Evolutionary conservation across 2,329 filamentous ascomycete species (phyloP), one percentile per base, ranked within the genome.

Genomic region (Hymenoscyphus fructigenus): DNA sequence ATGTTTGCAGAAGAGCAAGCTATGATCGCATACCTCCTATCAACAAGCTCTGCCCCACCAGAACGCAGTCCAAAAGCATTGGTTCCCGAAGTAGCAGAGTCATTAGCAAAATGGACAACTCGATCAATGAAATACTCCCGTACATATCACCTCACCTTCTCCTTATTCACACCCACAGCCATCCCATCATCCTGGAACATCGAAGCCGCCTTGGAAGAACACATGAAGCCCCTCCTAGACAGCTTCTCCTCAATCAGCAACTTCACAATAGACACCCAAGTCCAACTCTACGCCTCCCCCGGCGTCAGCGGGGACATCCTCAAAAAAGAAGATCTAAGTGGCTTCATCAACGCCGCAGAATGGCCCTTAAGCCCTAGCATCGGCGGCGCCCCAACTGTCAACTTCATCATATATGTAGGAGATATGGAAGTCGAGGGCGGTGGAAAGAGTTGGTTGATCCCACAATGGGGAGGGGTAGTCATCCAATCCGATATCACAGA

Each of bases 281-380:
- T 99, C 2, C 95, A 99, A 78, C 84, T 98, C 0, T 97, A 97
- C 75, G 94, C 95, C n/a, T 80, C 82, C 1, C 85, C 87, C 0
- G 85, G 87, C n/a, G 84, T 86, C 1, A 83, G 85, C 71, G 75
- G 75, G 0, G 79, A 88, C 28, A 83, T 90, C 0, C 80, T 99
- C 41, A 88, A 86, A 72, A 93, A 92, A 75, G 91, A 96, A 71
- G 93, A 97, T 72, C 83, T 99, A 1, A 92, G 92, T 44, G 93
- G 91, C 1, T 99, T 99, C 74, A 93, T 99, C 78, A 99, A 99
- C 74, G 93, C 94, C 2, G 95, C 95, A 1, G 95, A 99, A 79
- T 99, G 95, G 95, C 95, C 95, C 0, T 79, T 99, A 2, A 96
- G 91, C 67, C 94, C 94, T 0, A 97, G 92, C 64, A 98, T 99